Base-by-base conservation (phyloP, 2,329 filamentous ascomycete species). In the Fusarium equiseti region DNA sequence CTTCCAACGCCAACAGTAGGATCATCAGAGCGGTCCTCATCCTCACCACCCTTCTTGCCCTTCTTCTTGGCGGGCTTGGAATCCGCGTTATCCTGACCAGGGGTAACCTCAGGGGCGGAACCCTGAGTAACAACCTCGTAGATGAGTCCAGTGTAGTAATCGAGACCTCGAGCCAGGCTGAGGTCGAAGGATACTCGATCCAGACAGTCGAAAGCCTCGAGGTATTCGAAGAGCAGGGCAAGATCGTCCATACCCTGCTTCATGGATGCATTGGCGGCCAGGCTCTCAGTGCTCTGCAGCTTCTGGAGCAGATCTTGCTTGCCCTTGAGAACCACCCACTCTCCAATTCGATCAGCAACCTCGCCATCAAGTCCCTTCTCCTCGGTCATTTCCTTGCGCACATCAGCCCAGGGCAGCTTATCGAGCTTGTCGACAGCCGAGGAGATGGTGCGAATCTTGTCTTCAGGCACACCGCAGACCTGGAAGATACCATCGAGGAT, bases 371-470 rank as follows among this genome's bases (percentile, higher is more conserved):
- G 85, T 0, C 94, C 94, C 84, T 98, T 98, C 71, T 97, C 92
- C 73, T 95, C 92, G 0, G 92, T 91, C 95, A 98, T 98, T 80
- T 98, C 95, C 80, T 92, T 92, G 79, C 91, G 90, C 56, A 98
- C 95, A 70, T 97, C 94, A 32, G 87, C 88, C 95, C 95, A 98
- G 2, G 94, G 92, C 77, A 91, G 84, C 84, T 98, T 98, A 82
- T 98, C 95, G 58, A 98, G 85, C 85, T 98, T 98, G 84, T 98
- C 95, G 49, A 98, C 95, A 3, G 95, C 95, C 26, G 92, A 96
- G 42, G 92, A 96, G 77, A 98, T 98, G 31, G 92, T 89, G 59
- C 95, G 89, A 72, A 97, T 92, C 85, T 97, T 95, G 61, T 97
- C 92, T 63, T 88, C 84, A 3, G 95, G 93, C 16, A 98, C 95